Conservation (phyloP, 2,329 filamentous ascomycete genomes). For the Orbilia quercus region DNA sequence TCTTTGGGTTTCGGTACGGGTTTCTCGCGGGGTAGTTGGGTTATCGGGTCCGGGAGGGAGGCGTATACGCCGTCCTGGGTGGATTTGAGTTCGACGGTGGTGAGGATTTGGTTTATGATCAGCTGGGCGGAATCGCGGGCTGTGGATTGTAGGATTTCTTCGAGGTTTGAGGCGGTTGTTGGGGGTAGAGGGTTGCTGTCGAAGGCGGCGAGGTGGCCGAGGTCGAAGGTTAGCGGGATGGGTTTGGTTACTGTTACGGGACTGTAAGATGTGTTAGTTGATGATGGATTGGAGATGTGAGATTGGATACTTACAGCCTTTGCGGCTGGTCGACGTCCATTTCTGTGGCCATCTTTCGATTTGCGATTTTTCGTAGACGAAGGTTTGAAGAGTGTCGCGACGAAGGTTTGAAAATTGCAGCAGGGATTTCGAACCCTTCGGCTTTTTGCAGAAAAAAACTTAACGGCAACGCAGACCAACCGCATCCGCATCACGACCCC, state of each 20-base stretch:
- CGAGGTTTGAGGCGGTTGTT: slow-evolving; percentile 68
- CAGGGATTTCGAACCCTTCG: slow-evolving; percentile 26
- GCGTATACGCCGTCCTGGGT: slow-evolving; percentile 79
- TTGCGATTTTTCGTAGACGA: neutral
- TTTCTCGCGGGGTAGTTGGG: slow-evolving; percentile 87
- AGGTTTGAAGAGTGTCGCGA: slow-evolving; percentile 5
- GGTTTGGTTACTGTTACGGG: slow-evolving; percentile 75
- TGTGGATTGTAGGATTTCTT: slow-evolving; percentile 75
- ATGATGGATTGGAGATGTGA: neutral
- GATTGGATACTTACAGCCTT: slow-evolving; percentile 25
- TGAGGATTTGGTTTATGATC: slow-evolving; percentile 93
- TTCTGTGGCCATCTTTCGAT: slow-evolving; percentile 39
- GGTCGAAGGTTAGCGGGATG: slow-evolving; percentile 91
- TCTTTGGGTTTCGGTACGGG: slow-evolving; percentile 83
- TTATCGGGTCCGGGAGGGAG: slow-evolving; percentile 76
- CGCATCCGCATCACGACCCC: neutral
- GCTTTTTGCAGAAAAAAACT: slow-evolving; percentile 29
- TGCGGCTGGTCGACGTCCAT: slow-evolving; percentile 54
- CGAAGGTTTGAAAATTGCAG: slow-evolving; percentile 20
- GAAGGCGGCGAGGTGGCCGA: slow-evolving; percentile 84
- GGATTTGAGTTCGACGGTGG: slow-evolving; percentile 81
- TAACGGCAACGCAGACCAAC: slow-evolving; percentile 41
- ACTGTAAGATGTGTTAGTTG: slow-evolving; percentile 33
- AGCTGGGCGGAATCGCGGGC: slow-evolving; percentile 91
- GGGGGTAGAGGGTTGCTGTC: slow-evolving; percentile 84